Base-by-base conservation (phyloP, 2,329 filamentous ascomycete species). In the Cercospora zeae-maydis region DNA sequence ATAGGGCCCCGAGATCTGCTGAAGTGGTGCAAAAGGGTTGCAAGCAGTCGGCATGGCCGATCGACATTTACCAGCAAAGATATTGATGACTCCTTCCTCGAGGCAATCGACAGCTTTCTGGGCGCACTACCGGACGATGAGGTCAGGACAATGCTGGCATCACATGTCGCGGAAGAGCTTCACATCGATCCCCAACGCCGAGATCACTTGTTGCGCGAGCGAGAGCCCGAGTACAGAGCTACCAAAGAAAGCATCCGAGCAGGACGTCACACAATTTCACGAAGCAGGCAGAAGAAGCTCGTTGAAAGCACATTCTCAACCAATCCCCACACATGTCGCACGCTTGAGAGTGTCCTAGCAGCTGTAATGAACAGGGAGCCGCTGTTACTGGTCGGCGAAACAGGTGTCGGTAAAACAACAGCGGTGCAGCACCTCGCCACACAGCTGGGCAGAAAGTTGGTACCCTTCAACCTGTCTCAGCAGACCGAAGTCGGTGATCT, bases 401-500 rank as follows among this genome's bases (percentile, higher is more conserved):
- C 95, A 7, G 95, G 95, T 80, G 97, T 96, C 56, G 95, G 95
- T 71, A 99, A 99, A 78, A 99, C 95, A 0, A 96, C 95, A 0
- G 90, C 95, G 27, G 88, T 99, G 13, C 95, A 99, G 75, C 92
- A 97, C 73, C 81, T 99, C 61, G 92, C 95, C 0, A 88, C 90
- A 62, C 84, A 89, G 3, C 83, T 97, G 30, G 91, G 93, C 1
- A 90, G 92, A 73, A 96, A 91, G 71, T 84, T 99, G 11, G 90
- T 92, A 0, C 91, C 93, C 2, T 92, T 99, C 73, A 99, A 99
- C 73, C 77, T 99, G 74, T 99, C 95, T 0, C 96, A 99, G 74
- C 96, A 99, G 75, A 98, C 93, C 72, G 96, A 99, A 77, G 93
- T 90, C 42, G 91, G 93, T n/a, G 95, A 99, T 78, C 80, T 99